Base-by-base conservation (phyloP, 805 yeast species). In the Saccharomycopsis babjevae region DNA sequence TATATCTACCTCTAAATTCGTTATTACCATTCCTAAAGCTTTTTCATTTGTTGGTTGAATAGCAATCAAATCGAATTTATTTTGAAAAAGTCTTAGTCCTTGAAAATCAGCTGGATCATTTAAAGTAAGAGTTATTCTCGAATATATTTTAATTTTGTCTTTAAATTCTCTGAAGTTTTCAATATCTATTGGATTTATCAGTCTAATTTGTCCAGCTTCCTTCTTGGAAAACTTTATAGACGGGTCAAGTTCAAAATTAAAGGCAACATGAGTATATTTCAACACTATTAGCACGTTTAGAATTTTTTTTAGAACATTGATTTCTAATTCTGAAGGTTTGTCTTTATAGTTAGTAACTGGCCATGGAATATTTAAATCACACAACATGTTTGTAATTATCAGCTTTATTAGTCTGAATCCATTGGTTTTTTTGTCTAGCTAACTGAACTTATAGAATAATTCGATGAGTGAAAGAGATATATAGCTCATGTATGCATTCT, bases 81-180 rank as follows among this genome's bases (percentile, higher is more conserved):
- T 73, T 62, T 72, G 74, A 71, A 71, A 71, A 68, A 64, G 65
- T 79, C 75, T 16, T 71, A 72, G 72, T 30, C 81, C 83, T 67
- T 86, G 93, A 52, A 88, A 83, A 65, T 88, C 88, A 7, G 89
- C 77, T 0, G 93, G 85, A 64, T 91, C 97, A 63, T 83, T 88
- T 10, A 92, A 79, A 13, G 83, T 75, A 7, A 94, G 68, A 0
- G 98, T 94, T 30, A 89, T 77, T 61, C 99, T 75, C 0, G 91
- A 80, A 66, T 82, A 87, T 10, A 87, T 68, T 60, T 76, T 77
- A 38, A 85, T 62, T 6, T 80, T 73, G 5, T 66, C 58, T 34
- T 74, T 70, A 60, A 69, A 82, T 15, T 59, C 62, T 11, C 59
- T 61, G 25, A 71, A 60, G 6, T 69, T 67, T 0, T 66, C 57